Evolutionary conservation across 352 stramenopile genomes (phyloP), one percentile per base, ranked within the genome.

Genomic region (Pythium volutum): DNA sequence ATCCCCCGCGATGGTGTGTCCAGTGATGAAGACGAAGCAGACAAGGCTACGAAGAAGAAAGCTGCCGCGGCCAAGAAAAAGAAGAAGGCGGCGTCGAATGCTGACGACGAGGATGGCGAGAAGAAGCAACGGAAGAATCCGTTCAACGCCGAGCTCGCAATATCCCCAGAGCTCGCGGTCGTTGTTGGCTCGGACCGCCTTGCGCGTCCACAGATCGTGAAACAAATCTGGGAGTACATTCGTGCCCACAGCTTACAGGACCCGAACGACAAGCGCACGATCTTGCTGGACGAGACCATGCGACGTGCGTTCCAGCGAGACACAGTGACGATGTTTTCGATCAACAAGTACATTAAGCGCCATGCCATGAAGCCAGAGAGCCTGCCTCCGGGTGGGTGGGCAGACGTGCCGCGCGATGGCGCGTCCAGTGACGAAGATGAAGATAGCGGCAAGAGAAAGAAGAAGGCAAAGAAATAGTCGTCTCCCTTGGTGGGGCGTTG

Each of bases 141-240:
- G 48, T 96, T 96, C 68, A 85, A 91, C 61, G 74, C 63, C 47
- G 85, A 94, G 64, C 70, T 94, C 31, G 66, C 80, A 27, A 36
- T 96, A 51, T 93, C 82, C 11, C 87, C 87, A 0, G 86, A 91
- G 56, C 73, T 97, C 29, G 79, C 69, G 25, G 70, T 66, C 36
- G 78, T 98, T 0, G 69, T 97, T 14, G 82, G 91, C 31, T 83
- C 75, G 14, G 86, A 96, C 41, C 65, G 83, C 42, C 89, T 96
- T 70, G 82, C 92, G 33, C 80, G 95, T 6, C 91, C 93, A 12
- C 81, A 98, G 62, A 92, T 98, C 47, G 92, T 98, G 27, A 98
- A 98, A 66, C 71, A 79, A 33, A 66, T 99, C 18, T 99, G 96
- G 96, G 86, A 96, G 55, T 98, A 99, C 69, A 98, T 99, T 57